Percentiles rank a stretch among this genome's conserved stretches.
Evolutionary conservation across 768 basidiomycete genomes (phyloP).

Genomic region (Lactifluus subvellereus): DNA sequence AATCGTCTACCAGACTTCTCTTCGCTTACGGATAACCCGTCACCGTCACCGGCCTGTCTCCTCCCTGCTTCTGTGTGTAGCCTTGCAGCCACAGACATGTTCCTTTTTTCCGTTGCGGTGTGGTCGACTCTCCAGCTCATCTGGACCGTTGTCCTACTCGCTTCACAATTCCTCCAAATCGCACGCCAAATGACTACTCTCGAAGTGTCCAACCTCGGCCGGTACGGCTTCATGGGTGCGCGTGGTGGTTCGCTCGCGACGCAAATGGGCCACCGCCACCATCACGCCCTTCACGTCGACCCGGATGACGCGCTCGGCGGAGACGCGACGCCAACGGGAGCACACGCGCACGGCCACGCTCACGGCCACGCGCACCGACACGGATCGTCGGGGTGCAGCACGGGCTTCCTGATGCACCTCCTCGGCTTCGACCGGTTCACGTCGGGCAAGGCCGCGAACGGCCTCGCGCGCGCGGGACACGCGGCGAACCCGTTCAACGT

Average conservation of each 20-base stretch:
- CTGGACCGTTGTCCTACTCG: constrained; percentile 87
- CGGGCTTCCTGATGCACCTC: constrained; percentile 79
- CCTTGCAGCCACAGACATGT: constrained; percentile 66
- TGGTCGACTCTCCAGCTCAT: constrained; percentile 95
- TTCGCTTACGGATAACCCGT: constrained; percentile 35
- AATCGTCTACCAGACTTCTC: constrained; percentile 47
- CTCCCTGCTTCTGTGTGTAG: constrained; percentile 66
- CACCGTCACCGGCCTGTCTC: constrained; percentile 54
- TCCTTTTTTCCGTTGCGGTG: constrained; percentile 71
- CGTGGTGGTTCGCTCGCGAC: constrained; percentile 62
- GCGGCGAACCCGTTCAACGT: constrained; percentile 91
- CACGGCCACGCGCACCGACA: constrained; percentile 43
- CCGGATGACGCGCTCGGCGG: constrained; percentile 44
- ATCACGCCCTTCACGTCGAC: constrained; percentile 32
- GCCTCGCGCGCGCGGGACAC: constrained; percentile 68
- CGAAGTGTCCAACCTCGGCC: constrained; percentile 91
- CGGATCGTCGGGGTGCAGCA: constrained; percentile 36
- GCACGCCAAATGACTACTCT: constrained; percentile 92
- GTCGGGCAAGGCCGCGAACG: constrained; percentile 81
- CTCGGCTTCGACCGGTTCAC: constrained; percentile 95
- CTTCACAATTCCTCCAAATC: constrained; percentile 87
- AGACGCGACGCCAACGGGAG: constrained; percentile 24
- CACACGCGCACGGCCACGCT: constrained; percentile 33
- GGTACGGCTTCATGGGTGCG: constrained; percentile 97
- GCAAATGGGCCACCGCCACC: constrained; percentile 77